phyloP scores from a whole-genome alignment of 805 yeast genomes.

The Sungouiozyma ichnusensis region DNA sequence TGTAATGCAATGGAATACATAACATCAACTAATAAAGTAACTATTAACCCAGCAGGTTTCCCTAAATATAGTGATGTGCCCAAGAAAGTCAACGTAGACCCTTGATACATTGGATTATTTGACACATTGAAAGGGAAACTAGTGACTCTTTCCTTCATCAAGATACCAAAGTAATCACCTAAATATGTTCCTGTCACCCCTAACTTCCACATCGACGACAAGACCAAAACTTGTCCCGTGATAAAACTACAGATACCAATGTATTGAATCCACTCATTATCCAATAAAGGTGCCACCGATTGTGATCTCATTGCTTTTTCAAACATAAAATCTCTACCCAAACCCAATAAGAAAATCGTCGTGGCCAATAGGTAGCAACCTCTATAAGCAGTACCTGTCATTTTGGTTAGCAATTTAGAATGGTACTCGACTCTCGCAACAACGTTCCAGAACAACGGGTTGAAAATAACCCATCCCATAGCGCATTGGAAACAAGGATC shows the following conservation, averaged over 20 bases:
- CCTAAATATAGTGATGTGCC: constrained; percentile 85
- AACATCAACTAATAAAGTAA: constrained; percentile 59
- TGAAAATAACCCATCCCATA: constrained; percentile 65
- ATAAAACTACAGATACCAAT: constrained; percentile 48
- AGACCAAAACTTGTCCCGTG: constrained; percentile 70
- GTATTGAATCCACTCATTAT: constrained; percentile 32
- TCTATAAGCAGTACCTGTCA: constrained; percentile 54
- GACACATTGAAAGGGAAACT: constrained; percentile 87
- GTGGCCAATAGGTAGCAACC: constrained; percentile 84
- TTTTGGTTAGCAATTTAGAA: constrained; percentile 62
- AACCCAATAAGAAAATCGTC: constrained; percentile 77
- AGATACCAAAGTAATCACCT: constrained; percentile 94
- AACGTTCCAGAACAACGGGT: constrained; percentile 92
- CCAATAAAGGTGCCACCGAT: constrained; percentile 49
- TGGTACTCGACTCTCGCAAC: constrained; percentile 83
- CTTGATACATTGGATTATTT: constrained; percentile 95
- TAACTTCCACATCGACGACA: constrained; percentile 79
- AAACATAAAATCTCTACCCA: constrained; percentile 66
- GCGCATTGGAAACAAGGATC: constrained; percentile 32
- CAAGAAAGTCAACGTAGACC: constrained; percentile 78
- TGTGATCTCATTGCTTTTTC: constrained; percentile 64
- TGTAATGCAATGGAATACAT: constrained; percentile 78
- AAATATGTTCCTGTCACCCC: constrained; percentile 95
- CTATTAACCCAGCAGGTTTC: constrained; percentile 78
- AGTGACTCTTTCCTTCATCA: constrained; percentile 83